These are phyloP conservation scores for Diplotaxis tenuifolia DNA, from an alignment of 345 rosid genomes.

Conservation along the genomic window DNA sequence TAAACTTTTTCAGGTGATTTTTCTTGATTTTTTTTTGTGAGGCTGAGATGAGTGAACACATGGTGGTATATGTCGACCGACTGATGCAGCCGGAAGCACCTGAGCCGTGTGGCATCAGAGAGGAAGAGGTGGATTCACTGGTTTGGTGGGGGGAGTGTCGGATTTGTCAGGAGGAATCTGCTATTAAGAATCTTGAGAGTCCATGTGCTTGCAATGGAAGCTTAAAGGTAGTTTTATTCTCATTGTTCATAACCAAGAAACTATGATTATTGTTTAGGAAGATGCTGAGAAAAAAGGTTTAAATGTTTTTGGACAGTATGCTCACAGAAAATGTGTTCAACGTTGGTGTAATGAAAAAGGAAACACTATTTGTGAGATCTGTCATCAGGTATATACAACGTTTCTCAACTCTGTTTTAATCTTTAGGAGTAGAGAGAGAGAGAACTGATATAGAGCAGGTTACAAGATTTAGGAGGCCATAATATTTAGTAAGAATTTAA, in stretches of 20 bases:
- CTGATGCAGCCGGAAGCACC: conserved; percentile 35
- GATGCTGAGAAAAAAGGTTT: neutral
- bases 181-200: conserved; percentile 62
- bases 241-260: neutral
- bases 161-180: conserved; percentile 94
- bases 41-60: conserved; percentile 60
- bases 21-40: neutral
- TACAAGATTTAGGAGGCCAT: no score
- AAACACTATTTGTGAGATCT: conserved; percentile 80
- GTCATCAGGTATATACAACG: conserved; percentile 75
- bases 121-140: conserved; percentile 5
- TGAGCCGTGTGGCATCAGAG: neutral
- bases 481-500: no score
- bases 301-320: conserved; percentile 52
- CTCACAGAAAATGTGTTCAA: conserved; percentile 90
- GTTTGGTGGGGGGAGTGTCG: conserved; percentile 78
- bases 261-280: neutral
- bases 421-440: neutral
- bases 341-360: conserved; percentile 98
- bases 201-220: conserved; percentile 95
- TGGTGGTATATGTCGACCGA: conserved; percentile 62
- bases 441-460: neutral
- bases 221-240: conserved; percentile 52
- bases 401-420: neutral
- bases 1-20: conserved; percentile 6